phyloP scores from a whole-genome alignment of 768 basidiomycete species.

The Tricholoma matsutake region DNA sequence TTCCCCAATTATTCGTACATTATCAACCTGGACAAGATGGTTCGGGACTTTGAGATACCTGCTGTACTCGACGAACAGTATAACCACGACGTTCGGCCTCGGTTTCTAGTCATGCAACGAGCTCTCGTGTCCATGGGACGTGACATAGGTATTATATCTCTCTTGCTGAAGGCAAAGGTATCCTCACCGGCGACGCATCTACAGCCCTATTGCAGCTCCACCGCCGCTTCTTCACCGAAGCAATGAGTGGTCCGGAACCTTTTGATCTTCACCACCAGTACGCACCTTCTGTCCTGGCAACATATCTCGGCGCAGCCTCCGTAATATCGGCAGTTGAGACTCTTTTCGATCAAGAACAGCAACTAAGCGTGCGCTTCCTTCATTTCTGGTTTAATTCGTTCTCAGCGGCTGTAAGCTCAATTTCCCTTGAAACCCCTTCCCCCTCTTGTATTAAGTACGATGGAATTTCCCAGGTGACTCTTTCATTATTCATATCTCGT shows the following conservation, averaged over 20 bases:
- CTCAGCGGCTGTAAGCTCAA: conserved; percentile 58
- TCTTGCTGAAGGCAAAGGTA: background rate
- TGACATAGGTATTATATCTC: conserved; percentile 49
- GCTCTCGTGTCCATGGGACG: conserved; percentile 58
- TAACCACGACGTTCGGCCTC: conserved; percentile 35
- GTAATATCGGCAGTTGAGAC: conserved; percentile 56
- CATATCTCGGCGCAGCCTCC: conserved; percentile 56
- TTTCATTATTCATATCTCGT: conserved; percentile 63
- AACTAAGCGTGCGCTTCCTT: conserved; percentile 62
- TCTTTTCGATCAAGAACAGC: conserved; percentile 55
- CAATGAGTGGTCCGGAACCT: conserved; percentile 49
- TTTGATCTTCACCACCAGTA: conserved; percentile 60
- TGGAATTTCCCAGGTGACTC: conserved; percentile 43
- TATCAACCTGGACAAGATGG: conserved; percentile 48
- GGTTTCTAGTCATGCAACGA: conserved; percentile 63
- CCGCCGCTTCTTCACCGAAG: conserved; percentile 63
- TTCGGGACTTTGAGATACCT: conserved; percentile 57
- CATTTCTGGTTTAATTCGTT: conserved; percentile 76
- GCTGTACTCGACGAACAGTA: conserved; percentile 44
- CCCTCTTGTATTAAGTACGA: background rate
- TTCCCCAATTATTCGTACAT: conserved; percentile 51
- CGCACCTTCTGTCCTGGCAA: conserved; percentile 70
- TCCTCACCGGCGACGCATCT: conserved; percentile 1
- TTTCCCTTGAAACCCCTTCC: background rate
- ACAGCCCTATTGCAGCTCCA: conserved; percentile 67